Base-by-base conservation (phyloP, 495 filamentous ascomycete species). In the Mycothermus thermophilus region DNA sequence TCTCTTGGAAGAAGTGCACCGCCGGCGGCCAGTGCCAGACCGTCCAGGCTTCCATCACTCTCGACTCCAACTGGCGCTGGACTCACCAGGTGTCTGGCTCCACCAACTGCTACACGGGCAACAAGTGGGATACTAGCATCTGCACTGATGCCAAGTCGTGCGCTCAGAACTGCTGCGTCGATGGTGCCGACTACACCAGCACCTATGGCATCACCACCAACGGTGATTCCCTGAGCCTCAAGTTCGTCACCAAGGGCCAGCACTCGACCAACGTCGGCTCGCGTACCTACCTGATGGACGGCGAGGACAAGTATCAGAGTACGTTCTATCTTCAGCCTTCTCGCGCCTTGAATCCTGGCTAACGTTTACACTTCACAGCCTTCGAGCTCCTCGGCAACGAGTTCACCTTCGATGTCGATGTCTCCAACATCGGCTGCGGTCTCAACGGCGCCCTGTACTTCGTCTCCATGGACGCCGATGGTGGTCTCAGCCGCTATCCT, bases 381-480 rank as follows among this genome's bases (percentile, higher is more conserved):
- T 72, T 74, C 57, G 56, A 54, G 19, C 63, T 74, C 12, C 47
- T 59, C 47, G 63, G 61, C 54, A 69, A 68, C 50, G 71, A 75
- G 59, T 73, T 75, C 58, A 60, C 67, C 41, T 73, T 75, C 48
- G 69, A 73, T 33, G 71, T 75, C 32, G 71, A 75, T 41, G 60
- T 74, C 8, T 69, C 64, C 35, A 63, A 59, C 35, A 33, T 63
- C 15, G 44, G 54, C 45, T 75, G 71, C 50, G 71, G 71, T 35
- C 48, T 75, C 9, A 75, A 74, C 55, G 67, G 67, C 17, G 71
- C 71, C 14, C 61, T 75, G 10, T 75, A 74, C 55, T 72, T 75
- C 41, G 62, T 71, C 31, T 59, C 63, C 37, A 75, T 75, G 71
- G 60, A 66, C 35, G 52, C 49, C 12, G 69, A 73, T 44, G 71